Evolutionary conservation across 2,329 filamentous ascomycete species (phyloP).

Genomic region (Exophiala dermatitidis): DNA sequence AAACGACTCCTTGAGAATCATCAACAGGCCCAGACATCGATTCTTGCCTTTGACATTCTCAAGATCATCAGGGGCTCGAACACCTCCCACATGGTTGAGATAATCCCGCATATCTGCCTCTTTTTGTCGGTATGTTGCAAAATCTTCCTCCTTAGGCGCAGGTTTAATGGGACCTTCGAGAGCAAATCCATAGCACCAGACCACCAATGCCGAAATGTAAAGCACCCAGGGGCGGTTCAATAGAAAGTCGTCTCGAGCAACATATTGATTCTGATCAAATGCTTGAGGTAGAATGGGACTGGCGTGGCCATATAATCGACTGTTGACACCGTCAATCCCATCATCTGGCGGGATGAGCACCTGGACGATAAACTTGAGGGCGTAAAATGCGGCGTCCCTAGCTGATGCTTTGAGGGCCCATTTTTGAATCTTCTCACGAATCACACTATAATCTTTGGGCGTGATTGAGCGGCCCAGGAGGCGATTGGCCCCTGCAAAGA

Average conservation of each 20-base stretch:
- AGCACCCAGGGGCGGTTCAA: conserved; percentile 92
- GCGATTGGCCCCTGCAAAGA: conserved; percentile 80
- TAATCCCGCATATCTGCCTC: conserved; percentile 73
- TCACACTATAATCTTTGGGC: conserved; percentile 68
- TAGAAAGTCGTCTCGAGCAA: conserved; percentile 77
- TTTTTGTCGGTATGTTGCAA: conserved; percentile 57
- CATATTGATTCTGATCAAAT: conserved; percentile 52
- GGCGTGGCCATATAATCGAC: conserved; percentile 31
- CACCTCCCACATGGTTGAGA: conserved; percentile 62
- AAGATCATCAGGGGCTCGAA: conserved; percentile 69
- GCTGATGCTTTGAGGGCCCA: conserved; percentile 89
- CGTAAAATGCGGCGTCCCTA: conserved; percentile 86
- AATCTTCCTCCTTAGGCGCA: conserved; percentile 40
- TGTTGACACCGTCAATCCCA: conserved; percentile 32
- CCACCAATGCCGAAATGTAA: conserved; percentile 83
- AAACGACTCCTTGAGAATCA: conserved; percentile 77
- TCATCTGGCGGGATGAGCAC: conserved; percentile 58
- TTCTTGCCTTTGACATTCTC: conserved; percentile 69
- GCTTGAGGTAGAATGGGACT: conserved; percentile 27
- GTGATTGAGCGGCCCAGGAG: conserved; percentile 81
- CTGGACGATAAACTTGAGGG: conserved; percentile 78
- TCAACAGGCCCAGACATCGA: conserved; percentile 69
- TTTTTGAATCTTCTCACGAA: conserved; percentile 67
- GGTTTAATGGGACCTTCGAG: conserved; percentile 68
- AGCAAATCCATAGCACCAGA: conserved; percentile 92